These are phyloP conservation scores for Conticribra weissflogii DNA, from an alignment of 108 stramenopile genomes.

Conservation along the genomic window DNA sequence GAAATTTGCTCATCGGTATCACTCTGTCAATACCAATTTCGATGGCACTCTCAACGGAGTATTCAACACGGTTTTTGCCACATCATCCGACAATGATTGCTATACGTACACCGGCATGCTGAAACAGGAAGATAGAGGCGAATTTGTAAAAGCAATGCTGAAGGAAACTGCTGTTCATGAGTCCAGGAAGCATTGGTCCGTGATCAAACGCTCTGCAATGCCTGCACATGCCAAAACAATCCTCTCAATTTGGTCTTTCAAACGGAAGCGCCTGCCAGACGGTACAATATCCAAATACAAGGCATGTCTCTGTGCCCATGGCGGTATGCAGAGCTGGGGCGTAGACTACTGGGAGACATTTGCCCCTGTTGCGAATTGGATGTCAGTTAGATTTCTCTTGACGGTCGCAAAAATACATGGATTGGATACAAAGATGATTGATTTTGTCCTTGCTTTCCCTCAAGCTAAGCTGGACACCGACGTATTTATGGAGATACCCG, in stretches of 20 bases:
- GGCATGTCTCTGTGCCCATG: slow-evolving; percentile 27
- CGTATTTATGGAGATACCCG: slow-evolving; percentile 17
- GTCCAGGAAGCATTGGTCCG: slow-evolving; percentile 16
- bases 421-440: slow-evolving; percentile 7
- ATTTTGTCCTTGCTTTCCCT: slow-evolving; percentile 19
- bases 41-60: not conserved
- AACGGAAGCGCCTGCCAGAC: no score
- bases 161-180: slow-evolving; percentile 25
- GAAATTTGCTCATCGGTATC: not conserved
- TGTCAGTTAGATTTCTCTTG: not conserved
- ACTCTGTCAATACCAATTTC: not conserved
- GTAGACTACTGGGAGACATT: slow-evolving; percentile 57
- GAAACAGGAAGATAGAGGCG: slow-evolving; percentile 1
- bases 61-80: not conserved
- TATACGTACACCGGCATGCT: slow-evolving; percentile 1
- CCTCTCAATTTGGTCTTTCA: slow-evolving; percentile 16
- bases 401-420: slow-evolving; percentile 1
- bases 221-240: slow-evolving; percentile 8
- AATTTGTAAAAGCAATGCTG: slow-evolving; percentile 23
- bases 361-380: slow-evolving; percentile 28
- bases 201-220: slow-evolving; percentile 4
- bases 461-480: slow-evolving; percentile 30
- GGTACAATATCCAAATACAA: no score
- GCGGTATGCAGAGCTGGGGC: slow-evolving; percentile 29
- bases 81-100: not conserved